Conservation (phyloP, 2,329 filamentous ascomycete genomes). For the Aspergillus bombycis region DNA sequence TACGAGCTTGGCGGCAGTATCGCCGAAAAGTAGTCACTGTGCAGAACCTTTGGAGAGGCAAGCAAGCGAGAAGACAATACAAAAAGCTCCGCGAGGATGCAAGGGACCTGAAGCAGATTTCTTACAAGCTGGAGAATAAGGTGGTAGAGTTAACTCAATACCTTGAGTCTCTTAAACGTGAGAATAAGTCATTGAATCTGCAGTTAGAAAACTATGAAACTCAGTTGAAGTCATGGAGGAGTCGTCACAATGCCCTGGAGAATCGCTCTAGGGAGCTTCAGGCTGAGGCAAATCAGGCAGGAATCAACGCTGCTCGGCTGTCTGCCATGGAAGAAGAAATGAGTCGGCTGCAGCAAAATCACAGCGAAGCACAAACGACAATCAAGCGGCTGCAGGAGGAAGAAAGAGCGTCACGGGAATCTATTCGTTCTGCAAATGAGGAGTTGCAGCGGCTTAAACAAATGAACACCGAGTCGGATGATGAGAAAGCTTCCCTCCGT, state of each 20-base stretch:
- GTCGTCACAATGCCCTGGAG: slow-evolving; percentile 86
- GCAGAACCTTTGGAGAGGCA: slow-evolving; percentile 92
- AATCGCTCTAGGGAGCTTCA: slow-evolving; percentile 90
- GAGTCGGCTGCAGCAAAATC: slow-evolving; percentile 83
- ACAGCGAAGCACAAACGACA: slow-evolving; percentile 86
- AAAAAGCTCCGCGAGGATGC: slow-evolving; percentile 93
- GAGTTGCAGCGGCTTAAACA: slow-evolving; percentile 81
- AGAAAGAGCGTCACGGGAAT: slow-evolving; percentile 82
- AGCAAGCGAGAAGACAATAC: slow-evolving; percentile 77
- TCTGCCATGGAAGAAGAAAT: slow-evolving; percentile 94
- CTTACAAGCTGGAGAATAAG: slow-evolving; percentile 99
- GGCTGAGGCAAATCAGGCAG: slow-evolving; percentile 94
- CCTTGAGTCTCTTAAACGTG: slow-evolving; percentile 85
- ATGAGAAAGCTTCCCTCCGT: slow-evolving; percentile 80
- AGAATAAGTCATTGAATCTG: slow-evolving; percentile 85
- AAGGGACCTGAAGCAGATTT: slow-evolving; percentile 97
- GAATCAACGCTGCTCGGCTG: slow-evolving; percentile 88
- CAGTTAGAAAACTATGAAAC: slow-evolving; percentile 96
- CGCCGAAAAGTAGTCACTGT: slow-evolving; percentile 86
- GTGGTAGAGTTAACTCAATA: slow-evolving; percentile 97
- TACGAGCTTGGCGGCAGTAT: slow-evolving; percentile 83
- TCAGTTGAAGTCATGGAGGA: slow-evolving; percentile 96
- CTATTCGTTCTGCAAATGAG: slow-evolving; percentile 73
- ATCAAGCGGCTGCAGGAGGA: slow-evolving; percentile 95
- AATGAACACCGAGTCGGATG: slow-evolving; percentile 75